Conservation (phyloP, 805 yeast species). For the Yamadazyma kitorensis region DNA sequence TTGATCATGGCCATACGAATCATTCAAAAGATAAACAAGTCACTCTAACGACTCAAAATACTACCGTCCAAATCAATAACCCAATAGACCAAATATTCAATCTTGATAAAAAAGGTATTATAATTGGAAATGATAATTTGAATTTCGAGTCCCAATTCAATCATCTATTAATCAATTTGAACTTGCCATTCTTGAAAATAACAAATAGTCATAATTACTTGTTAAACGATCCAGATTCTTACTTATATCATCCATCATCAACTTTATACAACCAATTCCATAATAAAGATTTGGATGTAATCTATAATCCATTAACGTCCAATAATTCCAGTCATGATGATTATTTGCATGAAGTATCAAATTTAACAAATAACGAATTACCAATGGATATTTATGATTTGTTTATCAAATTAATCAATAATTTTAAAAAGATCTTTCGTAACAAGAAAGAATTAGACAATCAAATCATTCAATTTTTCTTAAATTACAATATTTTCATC, state of each 20-base stretch:
- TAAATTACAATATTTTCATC: constrained; percentile 51
- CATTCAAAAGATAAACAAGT: no score
- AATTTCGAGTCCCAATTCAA: constrained; percentile 46
- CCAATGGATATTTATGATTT: constrained; percentile 43
- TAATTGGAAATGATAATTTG: constrained; percentile 44
- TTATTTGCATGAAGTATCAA: constrained; percentile 12
- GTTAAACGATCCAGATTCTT: constrained; percentile 41
- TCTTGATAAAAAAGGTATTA: constrained; percentile 39
- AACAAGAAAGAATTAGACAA: constrained; percentile 43
- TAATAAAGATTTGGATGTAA: constrained; percentile 35
- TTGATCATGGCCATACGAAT: no score
- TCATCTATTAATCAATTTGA: constrained; percentile 40
- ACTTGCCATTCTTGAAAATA: constrained; percentile 42
- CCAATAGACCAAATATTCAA: constrained; percentile 47
- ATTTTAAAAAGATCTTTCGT: constrained; percentile 38
- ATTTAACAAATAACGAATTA: constrained; percentile 19
- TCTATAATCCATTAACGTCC: constrained; percentile 39
- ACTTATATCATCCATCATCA: constrained; percentile 39
- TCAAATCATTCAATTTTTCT: constrained; percentile 47
- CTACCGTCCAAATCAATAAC: constrained; percentile 27
- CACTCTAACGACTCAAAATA: constrained; percentile 1
- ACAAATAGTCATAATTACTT: constrained; percentile 42
- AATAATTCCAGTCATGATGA: constrained; percentile 19
- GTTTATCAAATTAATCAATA: constrained; percentile 42
- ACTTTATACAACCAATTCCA: constrained; percentile 34